phyloP scores from a whole-genome alignment of 768 basidiomycete genomes.

The Aureoboletus auriporus region DNA sequence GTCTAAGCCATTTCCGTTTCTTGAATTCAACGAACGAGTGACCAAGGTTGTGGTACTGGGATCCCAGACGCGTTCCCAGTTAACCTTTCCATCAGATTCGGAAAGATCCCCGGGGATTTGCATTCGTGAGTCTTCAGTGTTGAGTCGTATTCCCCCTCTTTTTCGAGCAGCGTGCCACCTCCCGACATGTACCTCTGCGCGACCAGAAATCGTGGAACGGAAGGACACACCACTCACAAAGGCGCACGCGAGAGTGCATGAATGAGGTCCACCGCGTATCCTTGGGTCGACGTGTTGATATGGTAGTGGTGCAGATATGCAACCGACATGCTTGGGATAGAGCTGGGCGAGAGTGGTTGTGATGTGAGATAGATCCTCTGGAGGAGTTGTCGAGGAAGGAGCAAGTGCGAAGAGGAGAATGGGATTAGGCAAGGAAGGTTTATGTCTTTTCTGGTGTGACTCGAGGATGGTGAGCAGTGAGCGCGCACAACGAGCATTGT shows the following conservation, averaged over 20 bases:
- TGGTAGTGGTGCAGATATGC: conserved; percentile 54
- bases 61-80: conserved; percentile 56
- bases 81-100: conserved; percentile 16
- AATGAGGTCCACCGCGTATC: conserved; percentile 26
- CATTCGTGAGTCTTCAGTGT: conserved; percentile 1
- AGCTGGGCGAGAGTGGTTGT: conserved; percentile 39
- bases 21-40: neutral
- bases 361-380: conserved; percentile 32
- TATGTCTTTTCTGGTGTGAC: conserved; percentile 2
- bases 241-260: conserved; percentile 61
- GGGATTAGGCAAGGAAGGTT: neutral
- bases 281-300: conserved; percentile 6
- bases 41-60: conserved; percentile 12
- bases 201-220: conserved; percentile 61
- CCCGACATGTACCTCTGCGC: conserved; percentile 59
- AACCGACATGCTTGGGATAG: conserved; percentile 48
- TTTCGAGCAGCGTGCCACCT: conserved; percentile 60
- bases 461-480: conserved; percentile 13
- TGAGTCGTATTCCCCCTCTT: conserved; percentile 2
- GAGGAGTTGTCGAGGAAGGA: conserved; percentile 21
- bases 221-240: conserved; percentile 43
- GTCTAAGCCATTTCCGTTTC: neutral
- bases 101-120: conserved; percentile 2
- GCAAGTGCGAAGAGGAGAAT: conserved; percentile 24
- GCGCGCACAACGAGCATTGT: conserved; percentile 14